Conservation (phyloP, 768 basidiomycete genomes). For the Phlebiopsis flavidoalba region DNA sequence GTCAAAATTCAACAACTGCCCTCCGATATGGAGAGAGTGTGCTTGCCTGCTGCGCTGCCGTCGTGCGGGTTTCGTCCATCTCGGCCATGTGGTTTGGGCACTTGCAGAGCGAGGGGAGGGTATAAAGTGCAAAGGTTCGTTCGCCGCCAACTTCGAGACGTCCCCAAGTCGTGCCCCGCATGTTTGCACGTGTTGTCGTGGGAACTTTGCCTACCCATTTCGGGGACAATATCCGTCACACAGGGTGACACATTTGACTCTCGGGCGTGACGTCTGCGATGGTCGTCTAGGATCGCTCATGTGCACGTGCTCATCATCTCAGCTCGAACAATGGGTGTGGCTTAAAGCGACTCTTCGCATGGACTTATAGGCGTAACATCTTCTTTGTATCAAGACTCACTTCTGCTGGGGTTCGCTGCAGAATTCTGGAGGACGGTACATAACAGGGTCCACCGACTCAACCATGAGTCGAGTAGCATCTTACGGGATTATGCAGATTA, state of each 20-base stretch:
- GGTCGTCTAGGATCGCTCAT: not conserved
- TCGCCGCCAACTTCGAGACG: conserved; percentile 16
- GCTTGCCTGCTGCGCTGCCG: conserved; percentile 9
- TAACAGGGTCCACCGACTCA: not conserved
- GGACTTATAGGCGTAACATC: not conserved
- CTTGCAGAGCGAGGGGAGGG: conserved; percentile 21
- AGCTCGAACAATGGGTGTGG: not conserved
- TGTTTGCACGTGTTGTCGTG: conserved; percentile 22
- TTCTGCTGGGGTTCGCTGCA: too few species aligned
- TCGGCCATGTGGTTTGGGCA: conserved; percentile 24
- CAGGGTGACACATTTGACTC: not conserved
- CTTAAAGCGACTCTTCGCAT: not conserved
- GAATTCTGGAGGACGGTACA: too few species aligned
- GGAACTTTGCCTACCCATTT: conserved; percentile 3
- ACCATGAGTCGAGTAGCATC: not conserved
- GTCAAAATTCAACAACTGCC: not conserved
- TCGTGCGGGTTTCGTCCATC: conserved; percentile 15
- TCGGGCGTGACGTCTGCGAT: not conserved
- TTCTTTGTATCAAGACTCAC: not conserved
- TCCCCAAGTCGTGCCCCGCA: conserved; percentile 16
- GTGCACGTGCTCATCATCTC: not conserved
- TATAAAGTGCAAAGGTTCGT: conserved; percentile 23
- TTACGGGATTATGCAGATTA: too few species aligned
- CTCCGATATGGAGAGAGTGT: not conserved
- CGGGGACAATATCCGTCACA: not conserved